Base-by-base conservation (phyloP, 1,284 basidiomycete genomes). In the Porodaedalea pini region DNA sequence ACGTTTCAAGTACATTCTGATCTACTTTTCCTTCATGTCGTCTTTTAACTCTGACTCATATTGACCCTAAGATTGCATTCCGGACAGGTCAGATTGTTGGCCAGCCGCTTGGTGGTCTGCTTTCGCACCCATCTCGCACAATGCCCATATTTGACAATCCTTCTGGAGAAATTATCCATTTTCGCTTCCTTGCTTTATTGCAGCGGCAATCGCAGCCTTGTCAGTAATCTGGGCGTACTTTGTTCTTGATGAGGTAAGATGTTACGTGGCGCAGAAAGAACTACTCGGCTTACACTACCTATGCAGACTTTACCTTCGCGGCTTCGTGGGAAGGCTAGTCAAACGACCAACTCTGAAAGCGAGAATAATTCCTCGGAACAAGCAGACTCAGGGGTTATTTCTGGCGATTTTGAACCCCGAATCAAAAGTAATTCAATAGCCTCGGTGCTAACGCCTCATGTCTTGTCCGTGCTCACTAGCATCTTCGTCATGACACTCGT, bases 151-250 rank as follows among this genome's bases (percentile, higher is more conserved):
- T 64, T 31, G 29, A 55, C 25, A 57, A 34, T 47, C 48, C 10
- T 65, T 65, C 37, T 65, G 64, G 64, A 31, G 32, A 10, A 49
- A 48, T 7, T 60, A 64, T 37, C 64, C 64, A 8, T 65, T 62
- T 40, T 25, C 62, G 19, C 53, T 65, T 19, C 64, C 64, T 4
- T 65, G 62, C 50, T 44, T 65, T 21, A 61, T 63, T 23, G 63
- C 62, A 6, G 54, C 58, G 11, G 54, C 47, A 13, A 57, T 64
- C 52, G 63, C 62, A 13, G 29, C 59, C 6, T 17, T 49, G 21
- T 52, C 62, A 17, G 61, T 64, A 32, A 44, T 62, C 7, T 53
- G 54, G 4, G 62, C 59, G 7, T 41, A 53, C 11, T 49, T 63
- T 15, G 58, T 44, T 36, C 41, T 64, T 23, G 51, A 61, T 51